Evolutionary conservation across 2,329 filamentous ascomycete species (phyloP).

Genomic region (Aspergillus spinulosporus): DNA sequence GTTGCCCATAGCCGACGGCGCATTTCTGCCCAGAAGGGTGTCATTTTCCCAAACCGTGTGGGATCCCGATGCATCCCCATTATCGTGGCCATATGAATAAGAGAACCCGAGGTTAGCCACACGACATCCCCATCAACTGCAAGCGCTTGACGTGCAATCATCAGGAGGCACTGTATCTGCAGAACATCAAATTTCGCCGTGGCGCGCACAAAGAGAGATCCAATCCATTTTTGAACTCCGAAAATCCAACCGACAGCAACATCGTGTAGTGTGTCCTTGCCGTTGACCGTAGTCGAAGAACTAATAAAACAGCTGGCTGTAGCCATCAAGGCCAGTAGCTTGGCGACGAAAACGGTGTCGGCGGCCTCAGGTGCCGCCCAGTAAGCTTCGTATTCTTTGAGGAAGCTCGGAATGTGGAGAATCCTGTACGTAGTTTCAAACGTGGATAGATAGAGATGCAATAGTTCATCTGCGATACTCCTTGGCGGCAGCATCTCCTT

Average conservation of each 20-base stretch:
- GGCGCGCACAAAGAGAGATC: constrained; percentile 33
- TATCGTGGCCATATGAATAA: constrained; percentile 44
- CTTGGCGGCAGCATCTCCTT: constrained; percentile 47
- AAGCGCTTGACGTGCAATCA: constrained; percentile 36
- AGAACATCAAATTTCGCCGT: constrained; percentile 33
- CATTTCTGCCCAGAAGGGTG: constrained; percentile 46
- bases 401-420: constrained; percentile 59
- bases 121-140: constrained; percentile 35
- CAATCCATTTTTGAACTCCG: constrained; percentile 38
- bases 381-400: constrained; percentile 55
- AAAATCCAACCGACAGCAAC: constrained; percentile 49
- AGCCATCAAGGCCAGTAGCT: constrained; percentile 40
- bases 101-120: constrained; percentile 40
- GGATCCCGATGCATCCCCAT: constrained; percentile 47
- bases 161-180: constrained; percentile 36
- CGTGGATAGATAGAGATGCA: constrained; percentile 57
- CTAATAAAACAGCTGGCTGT: constrained; percentile 48
- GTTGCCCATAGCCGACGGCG: constrained; percentile 48
- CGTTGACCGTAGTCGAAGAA: constrained; percentile 23
- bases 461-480: constrained; percentile 51
- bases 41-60: constrained; percentile 35
- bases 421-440: constrained; percentile 60
- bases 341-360: constrained; percentile 50
- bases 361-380: constrained; percentile 50
- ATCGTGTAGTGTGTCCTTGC: constrained; percentile 43